These are phyloP conservation scores for Cladorrhinum samala DNA, from an alignment of 495 filamentous ascomycete genomes.

Conservation along the genomic window DNA sequence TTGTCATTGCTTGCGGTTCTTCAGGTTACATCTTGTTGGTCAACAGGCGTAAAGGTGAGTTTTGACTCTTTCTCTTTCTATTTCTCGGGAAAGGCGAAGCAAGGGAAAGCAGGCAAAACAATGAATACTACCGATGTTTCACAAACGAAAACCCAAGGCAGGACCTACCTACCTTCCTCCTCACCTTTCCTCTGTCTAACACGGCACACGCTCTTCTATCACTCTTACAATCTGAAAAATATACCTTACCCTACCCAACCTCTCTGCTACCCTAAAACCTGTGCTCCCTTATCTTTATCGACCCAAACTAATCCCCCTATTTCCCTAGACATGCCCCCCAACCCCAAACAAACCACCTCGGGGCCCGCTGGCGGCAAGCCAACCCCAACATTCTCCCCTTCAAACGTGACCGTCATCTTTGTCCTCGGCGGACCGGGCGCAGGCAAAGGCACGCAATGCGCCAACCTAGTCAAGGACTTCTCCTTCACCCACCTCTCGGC, in stretches of 20 bases:
- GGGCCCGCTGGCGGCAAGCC: slow-evolving; percentile 41
- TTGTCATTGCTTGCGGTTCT: slow-evolving; percentile 40
- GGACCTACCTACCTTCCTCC: not conserved
- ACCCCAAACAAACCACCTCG: slow-evolving; percentile 5
- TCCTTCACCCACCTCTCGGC: slow-evolving; percentile 88
- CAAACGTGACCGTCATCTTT: slow-evolving; percentile 80
- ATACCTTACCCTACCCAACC: not conserved
- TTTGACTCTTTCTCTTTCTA: not conserved
- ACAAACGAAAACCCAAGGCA: not conserved
- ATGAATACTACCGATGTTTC: not conserved
- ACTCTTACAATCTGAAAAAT: not conserved
- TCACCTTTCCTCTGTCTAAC: not conserved
- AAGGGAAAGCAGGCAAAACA: not conserved
- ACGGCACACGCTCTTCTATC: not conserved
- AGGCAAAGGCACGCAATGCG: slow-evolving; percentile 83
- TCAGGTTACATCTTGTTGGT: slow-evolving; percentile 42
- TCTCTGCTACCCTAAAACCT: not conserved
- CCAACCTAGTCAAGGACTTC: slow-evolving; percentile 81
- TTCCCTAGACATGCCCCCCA: slow-evolving; percentile 13
- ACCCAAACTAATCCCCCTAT: not conserved
- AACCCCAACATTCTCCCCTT: slow-evolving; percentile 71
- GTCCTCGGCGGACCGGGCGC: slow-evolving; percentile 75
- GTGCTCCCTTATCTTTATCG: not conserved
- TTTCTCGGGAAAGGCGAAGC: not conserved
- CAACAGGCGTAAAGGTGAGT: slow-evolving; percentile 29